Evolutionary conservation across 108 stramenopile species (phyloP).

Genomic region (Fragilariopsis cylindrus): DNA sequence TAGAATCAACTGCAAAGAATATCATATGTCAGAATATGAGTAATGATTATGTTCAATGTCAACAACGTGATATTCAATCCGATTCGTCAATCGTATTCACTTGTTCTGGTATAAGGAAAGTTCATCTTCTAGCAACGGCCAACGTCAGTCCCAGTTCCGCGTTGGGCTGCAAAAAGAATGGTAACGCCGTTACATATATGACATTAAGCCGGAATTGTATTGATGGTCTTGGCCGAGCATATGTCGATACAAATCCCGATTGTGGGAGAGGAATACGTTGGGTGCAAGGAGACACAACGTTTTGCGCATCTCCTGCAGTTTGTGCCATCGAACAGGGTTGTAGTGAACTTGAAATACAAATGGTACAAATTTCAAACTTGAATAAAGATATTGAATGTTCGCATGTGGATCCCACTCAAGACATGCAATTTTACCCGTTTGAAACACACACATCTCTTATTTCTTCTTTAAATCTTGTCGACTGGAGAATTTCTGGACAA

Average conservation of each 20-base stretch:
- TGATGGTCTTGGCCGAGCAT: background rate
- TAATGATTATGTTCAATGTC: slow-evolving; percentile 4
- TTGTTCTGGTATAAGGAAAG: slow-evolving; percentile 7
- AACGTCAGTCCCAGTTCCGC: background rate
- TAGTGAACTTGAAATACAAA: background rate
- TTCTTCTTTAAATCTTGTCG: slow-evolving; percentile 4
- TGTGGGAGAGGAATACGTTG: slow-evolving; percentile 4
- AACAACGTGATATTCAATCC: background rate
- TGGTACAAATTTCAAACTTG: background rate
- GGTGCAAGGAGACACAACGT: background rate
- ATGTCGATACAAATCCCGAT: background rate
- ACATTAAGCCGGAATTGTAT: slow-evolving; percentile 4
- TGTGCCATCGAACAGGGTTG: background rate
- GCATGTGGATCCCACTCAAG: background rate
- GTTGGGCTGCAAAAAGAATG: background rate
- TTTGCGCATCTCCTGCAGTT: slow-evolving; percentile 13
- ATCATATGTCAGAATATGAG: background rate
- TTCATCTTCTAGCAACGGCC: slow-evolving; percentile 13
- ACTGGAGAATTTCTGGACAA: slow-evolving; percentile 16
- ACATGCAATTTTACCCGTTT: background rate
- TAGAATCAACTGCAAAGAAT: background rate
- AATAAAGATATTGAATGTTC: slow-evolving; percentile 9
- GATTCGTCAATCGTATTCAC: slow-evolving; percentile 12
- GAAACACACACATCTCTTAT: background rate
- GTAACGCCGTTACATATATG: slow-evolving; percentile 11